These are phyloP conservation scores for Suhomyces xylopsoci DNA, from an alignment of 805 yeast species.

Conservation along the genomic window DNA sequence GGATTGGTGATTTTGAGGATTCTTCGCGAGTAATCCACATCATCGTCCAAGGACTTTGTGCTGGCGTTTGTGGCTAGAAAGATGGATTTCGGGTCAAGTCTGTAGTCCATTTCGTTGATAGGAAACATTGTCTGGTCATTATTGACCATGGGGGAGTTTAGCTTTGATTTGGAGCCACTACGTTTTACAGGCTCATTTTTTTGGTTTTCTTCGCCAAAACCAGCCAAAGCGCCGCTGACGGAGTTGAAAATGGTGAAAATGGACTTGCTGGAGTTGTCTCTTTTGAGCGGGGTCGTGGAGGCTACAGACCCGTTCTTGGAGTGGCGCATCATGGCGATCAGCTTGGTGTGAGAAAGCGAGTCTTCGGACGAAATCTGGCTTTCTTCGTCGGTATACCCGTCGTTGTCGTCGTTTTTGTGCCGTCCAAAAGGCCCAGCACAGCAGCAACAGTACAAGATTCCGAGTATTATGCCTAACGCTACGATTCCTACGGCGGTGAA, in stretches of 20 bases:
- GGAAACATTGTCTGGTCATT: conserved; percentile 14
- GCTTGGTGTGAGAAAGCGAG: conserved; percentile 15
- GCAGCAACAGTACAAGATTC: conserved; percentile 43
- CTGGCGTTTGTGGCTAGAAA: conserved; percentile 44
- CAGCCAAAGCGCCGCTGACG: not conserved
- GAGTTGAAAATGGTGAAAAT: conserved; percentile 24
- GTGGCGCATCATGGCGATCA: conserved; percentile 1
- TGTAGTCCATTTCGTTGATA: conserved; percentile 41
- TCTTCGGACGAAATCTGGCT: conserved; percentile 36
- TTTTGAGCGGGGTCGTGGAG: conserved; percentile 18
- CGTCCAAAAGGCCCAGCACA: conserved; percentile 24
- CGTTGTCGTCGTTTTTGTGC: conserved; percentile 12
- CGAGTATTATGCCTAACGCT: conserved; percentile 40
- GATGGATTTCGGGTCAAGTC: conserved; percentile 57
- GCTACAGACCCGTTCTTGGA: conserved; percentile 8
- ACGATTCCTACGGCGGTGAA: conserved; percentile 77
- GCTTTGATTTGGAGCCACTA: conserved; percentile 9
- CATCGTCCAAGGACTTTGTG: conserved; percentile 48
- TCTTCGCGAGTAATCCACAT: conserved; percentile 54
- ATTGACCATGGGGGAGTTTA: conserved; percentile 4
- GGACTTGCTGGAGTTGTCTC: conserved; percentile 36
- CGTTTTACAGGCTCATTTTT: conserved; percentile 7
- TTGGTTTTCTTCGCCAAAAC: conserved; percentile 6
- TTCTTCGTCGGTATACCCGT: conserved; percentile 38
- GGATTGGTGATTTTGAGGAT: conserved; percentile 55